Evolutionary conservation across 1,139 yeast genomes (phyloP).

Genomic region (Yamadazyma atlantica): DNA sequence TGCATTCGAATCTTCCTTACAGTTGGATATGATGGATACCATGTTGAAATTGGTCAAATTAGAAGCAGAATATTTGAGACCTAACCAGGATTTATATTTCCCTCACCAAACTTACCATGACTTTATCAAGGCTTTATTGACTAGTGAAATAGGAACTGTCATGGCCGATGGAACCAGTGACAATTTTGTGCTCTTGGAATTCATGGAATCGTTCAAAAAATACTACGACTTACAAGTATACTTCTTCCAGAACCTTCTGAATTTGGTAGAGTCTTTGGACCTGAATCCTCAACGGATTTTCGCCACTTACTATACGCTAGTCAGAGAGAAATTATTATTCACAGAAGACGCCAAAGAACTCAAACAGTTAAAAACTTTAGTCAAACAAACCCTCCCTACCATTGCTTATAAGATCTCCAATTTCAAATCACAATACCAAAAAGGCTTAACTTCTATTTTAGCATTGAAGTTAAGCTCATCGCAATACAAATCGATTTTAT

Average conservation of each 20-base stretch:
- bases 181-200: constrained; percentile 59
- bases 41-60: constrained; percentile 59
- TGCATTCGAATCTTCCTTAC: constrained; percentile 42
- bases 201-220: constrained; percentile 50
- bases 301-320: constrained; percentile 40
- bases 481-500: constrained; percentile 70
- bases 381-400: constrained; percentile 47
- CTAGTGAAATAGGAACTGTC: constrained; percentile 36
- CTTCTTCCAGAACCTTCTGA: constrained; percentile 42
- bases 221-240: constrained; percentile 70
- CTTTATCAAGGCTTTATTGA: constrained; percentile 46
- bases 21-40: constrained; percentile 64
- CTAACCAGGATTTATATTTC: constrained; percentile 55
- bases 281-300: constrained; percentile 23
- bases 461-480: constrained; percentile 46
- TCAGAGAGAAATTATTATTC: constrained; percentile 30
- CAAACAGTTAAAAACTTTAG: constrained; percentile 34
- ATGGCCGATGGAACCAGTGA: constrained; percentile 49
- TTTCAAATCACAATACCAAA: constrained; percentile 69
- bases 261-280: constrained; percentile 16
- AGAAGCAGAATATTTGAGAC: constrained; percentile 56
- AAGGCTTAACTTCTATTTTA: constrained; percentile 60
- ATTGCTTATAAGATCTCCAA: constrained; percentile 53
- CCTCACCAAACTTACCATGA: constrained; percentile 56
- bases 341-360: constrained; percentile 25